Base-by-base conservation (phyloP, 768 basidiomycete species). In the Mycena rosella region DNA sequence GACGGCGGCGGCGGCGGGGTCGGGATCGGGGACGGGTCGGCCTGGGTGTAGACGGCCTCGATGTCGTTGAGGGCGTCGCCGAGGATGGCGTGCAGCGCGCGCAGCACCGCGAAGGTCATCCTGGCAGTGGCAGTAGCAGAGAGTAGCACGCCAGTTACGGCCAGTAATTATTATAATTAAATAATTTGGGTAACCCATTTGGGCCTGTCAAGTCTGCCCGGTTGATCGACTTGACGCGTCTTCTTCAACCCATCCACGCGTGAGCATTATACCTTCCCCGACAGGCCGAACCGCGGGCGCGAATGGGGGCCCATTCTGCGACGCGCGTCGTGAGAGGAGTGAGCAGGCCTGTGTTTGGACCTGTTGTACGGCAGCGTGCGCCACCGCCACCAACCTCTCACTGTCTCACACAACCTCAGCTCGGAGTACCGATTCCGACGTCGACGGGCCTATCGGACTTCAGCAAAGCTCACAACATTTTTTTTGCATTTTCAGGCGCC, bases 61-160 rank as follows among this genome's bases (percentile, higher is more conserved):
- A 93, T 89, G 71, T 91, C 89, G 77, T 88, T 85, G 68, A 93
- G 78, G 27, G 91, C 90, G 70, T 89, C 83, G 72, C 87, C 89
- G 71, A 93, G 86, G 74, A 93, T 85, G 68, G 84, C 78, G 68
- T 91, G 88, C 47, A 93, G 85, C 36, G 87, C 86, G 51, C 87
- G 86, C 60, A 93, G 85, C 60, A 84, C 82, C 32, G 88, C 82
- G 71, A 93, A 88, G 58, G 91, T 89, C 87, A 87, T 87, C 5
- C 30, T n/a, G n/a, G 30, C 2, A 27, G 8, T 56, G 15, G 38
- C 18, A 2, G 29, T 10, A 27, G 18, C 11, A 22, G 44, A 32
- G 57, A 56, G 22, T 0, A 34, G 2, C 22, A 24, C 40, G 38
- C 38, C 9, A 52, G n/a, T n/a, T n/a, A n/a, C n/a, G n/a, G 45